phyloP scores from a whole-genome alignment of 257 asterid species.

The Primulina eburnea region DNA sequence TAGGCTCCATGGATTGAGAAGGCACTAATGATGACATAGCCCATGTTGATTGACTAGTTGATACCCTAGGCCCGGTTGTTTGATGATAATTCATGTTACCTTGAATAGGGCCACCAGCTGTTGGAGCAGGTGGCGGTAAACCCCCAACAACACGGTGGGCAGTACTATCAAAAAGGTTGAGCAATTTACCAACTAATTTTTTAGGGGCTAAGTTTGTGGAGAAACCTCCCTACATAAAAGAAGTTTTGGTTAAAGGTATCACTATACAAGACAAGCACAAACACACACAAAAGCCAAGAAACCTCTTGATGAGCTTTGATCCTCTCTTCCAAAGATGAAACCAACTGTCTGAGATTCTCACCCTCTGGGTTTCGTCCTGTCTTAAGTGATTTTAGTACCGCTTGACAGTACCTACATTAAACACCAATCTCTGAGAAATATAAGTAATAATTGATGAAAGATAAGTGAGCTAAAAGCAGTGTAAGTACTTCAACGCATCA shows the following conservation, averaged over 20 bases:
- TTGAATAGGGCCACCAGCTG: conserved; percentile 40
- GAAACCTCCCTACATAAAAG: conserved; percentile 80
- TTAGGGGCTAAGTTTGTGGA: conserved; percentile 82
- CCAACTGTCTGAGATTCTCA: conserved; percentile 62
- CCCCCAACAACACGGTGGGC: conserved; percentile 87
- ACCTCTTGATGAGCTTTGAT: conserved; percentile 94
- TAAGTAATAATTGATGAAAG: conserved; percentile 17
- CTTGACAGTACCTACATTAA: conserved; percentile 84
- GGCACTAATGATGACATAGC: conserved; percentile 90
- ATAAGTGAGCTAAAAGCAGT: conserved; percentile 22
- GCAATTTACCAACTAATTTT: conserved; percentile 72
- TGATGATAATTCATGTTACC: conserved; percentile 51
- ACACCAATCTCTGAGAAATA: conserved; percentile 23
- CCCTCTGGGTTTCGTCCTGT: conserved; percentile 82
- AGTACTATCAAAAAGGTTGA: conserved; percentile 74
- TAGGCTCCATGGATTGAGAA: conserved; percentile 70
- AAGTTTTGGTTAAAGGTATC: conserved; percentile 24
- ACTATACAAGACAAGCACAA: conserved; percentile 8
- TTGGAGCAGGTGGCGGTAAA: conserved; percentile 60
- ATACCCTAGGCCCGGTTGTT: conserved; percentile 57
- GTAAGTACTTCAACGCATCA: conserved; percentile 73
- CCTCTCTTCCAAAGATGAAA: conserved; percentile 83
- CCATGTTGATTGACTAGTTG: conserved; percentile 87
- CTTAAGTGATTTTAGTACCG: conserved; percentile 73
- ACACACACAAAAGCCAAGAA: conserved; percentile 3